Percentiles rank a stretch among this genome's conserved stretches.
Conservation (phyloP, 768 basidiomycete species). For the Boletus tomentosulus region DNA sequence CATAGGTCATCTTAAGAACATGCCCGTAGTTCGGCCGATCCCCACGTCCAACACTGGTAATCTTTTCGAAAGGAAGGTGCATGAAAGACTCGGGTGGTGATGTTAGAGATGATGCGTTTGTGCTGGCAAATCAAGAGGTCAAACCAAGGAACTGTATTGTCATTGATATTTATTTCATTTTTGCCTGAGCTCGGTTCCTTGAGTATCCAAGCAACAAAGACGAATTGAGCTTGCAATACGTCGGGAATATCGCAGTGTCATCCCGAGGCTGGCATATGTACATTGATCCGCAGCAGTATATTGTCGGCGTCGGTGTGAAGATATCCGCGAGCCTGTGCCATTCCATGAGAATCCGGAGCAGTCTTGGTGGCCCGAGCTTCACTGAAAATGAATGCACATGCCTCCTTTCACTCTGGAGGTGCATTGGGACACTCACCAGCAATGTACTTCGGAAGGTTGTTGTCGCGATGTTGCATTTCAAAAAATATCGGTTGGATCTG, state of each 20-base stretch:
- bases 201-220: background rate
- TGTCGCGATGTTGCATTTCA: no score
- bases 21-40: background rate
- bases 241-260: background rate
- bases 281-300: background rate
- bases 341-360: no score
- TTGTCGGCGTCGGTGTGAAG: background rate
- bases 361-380: no score
- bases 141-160: background rate
- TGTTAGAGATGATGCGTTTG: background rate
- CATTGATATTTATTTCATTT: background rate
- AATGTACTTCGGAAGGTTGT: no score
- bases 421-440: no score
- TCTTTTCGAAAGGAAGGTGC: background rate
- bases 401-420: no score
- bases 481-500: no score
- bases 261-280: background rate
- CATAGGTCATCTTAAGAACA: background rate
- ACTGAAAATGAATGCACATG: no score
- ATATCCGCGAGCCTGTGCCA: background rate
- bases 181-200: background rate
- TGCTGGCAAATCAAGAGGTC: background rate
- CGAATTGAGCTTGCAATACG: background rate
- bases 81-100: conserved; percentile 9
- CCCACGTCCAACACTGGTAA: no score